phyloP scores from a whole-genome alignment of 805 yeast species.

The Jamesozyma lodderae region DNA sequence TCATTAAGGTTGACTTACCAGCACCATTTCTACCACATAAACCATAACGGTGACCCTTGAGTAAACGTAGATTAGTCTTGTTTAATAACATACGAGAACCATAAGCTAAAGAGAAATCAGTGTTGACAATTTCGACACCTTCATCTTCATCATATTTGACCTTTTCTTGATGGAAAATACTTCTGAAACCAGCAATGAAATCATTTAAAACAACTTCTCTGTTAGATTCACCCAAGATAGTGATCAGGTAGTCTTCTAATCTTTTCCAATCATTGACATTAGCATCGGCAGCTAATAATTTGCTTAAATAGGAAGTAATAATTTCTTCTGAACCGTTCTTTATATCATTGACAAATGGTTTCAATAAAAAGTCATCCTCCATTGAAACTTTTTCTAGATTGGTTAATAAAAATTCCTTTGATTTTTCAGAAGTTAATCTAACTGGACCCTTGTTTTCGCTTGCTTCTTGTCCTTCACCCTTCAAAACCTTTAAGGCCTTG shows the following conservation, averaged over 20 bases:
- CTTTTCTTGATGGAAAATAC: slow-evolving; percentile 40
- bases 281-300: slow-evolving; percentile 48
- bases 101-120: slow-evolving; percentile 91
- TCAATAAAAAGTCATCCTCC: slow-evolving; percentile 9
- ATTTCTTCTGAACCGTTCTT: slow-evolving; percentile 18
- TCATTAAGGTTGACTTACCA: slow-evolving; percentile 95
- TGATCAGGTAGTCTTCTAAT: slow-evolving; percentile 45
- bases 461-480: slow-evolving; percentile 67
- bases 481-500: slow-evolving; percentile 74
- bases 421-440: slow-evolving; percentile 50
- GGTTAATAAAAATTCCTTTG: slow-evolving; percentile 36
- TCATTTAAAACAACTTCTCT: slow-evolving; percentile 31
- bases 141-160: slow-evolving; percentile 55
- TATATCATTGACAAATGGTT: slow-evolving; percentile 22
- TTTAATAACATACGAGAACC: slow-evolving; percentile 95
- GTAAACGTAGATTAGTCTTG: slow-evolving; percentile 78
- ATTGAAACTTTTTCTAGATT: slow-evolving; percentile 10
- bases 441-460: slow-evolving; percentile 46
- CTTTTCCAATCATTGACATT: slow-evolving; percentile 69
- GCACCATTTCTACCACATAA: slow-evolving; percentile 98
- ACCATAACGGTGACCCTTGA: slow-evolving; percentile 96
- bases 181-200: slow-evolving; percentile 44
- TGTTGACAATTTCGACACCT: slow-evolving; percentile 84
- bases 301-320: slow-evolving; percentile 39
- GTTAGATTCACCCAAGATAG: slow-evolving; percentile 31